Evolutionary conservation across 2,329 filamentous ascomycete genomes (phyloP), one percentile per base, ranked within the genome.

Genomic region (Pseudodiploospora longispora): DNA sequence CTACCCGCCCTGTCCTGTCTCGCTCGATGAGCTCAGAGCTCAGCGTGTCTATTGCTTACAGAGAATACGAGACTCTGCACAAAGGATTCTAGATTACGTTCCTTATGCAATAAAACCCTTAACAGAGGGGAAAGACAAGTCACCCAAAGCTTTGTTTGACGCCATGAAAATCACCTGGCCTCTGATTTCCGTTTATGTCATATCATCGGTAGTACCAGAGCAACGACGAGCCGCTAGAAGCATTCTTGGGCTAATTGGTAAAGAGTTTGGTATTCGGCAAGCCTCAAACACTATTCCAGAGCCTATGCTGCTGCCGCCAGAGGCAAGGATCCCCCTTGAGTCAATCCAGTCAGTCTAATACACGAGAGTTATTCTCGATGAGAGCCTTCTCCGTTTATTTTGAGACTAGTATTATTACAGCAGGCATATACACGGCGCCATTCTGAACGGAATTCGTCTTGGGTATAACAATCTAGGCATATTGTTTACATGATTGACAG

Each of bases 151-250:
- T 8, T 49, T 66, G 34, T 66, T 67, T 42, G 62, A 66, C 29
- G 63, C 62, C 2, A 44, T 68, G 34, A 61, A 59, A 52, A 46
- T 67, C 29, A 54, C 68, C 10, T 69, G 64, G 61, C 66, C 66
- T 6, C 55, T 68, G 19, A 60, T 58, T 6, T 45, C 57, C 2
- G 51, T 68, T 19, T 61, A 57, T 31, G 43, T 60, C 9, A 48
- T 59, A 6, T 47, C 55, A 3, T 51, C 60, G 4, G 57, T 58
- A n/a, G 53, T 56, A 30, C 44, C 51, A 1, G 55, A 57, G 30
- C 57, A 66, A 36, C 55, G 54, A 27, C 43, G 45, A 2, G 45
- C 49, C 9, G 66, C 66, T 7, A 48, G 52, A 28, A 36, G 36
- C 29, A 53, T 55, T 4, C 48, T 68, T 10, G 37, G 47, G 3